Evolutionary conservation across 495 filamentous ascomycete genomes (phyloP), one percentile per base, ranked within the genome.

Genomic region (Ramalina intermedia): DNA sequence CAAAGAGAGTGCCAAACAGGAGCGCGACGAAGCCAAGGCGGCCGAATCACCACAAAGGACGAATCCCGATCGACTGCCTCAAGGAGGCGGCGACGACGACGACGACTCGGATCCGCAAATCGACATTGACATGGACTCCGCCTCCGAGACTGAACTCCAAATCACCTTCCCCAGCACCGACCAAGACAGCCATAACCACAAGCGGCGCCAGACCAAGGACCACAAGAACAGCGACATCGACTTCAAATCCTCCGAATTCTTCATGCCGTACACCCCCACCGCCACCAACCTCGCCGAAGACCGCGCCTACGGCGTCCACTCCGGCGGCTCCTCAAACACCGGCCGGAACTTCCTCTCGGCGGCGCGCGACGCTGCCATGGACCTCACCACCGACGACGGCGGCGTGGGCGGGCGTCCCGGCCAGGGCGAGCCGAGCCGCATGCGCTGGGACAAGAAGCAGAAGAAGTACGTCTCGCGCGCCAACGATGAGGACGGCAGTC

Each of bases 391-490:
- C 54, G 87, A 94, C 65, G 91, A 96, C 48, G 82, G 84, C 7
- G 74, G 74, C 37, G 27, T 29, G 6, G 1, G 27, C 3, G 29
- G 29, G 6, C 29, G 29, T 33, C 12, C 82, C 80, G 49, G 73
- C 9, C 89, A 93, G 59, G 87, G 72, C 37, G 79, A 84, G 57
- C 78, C 84, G 1, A 75, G 77, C 18, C 76, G 78, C 58, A 62
- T 68, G 12, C 78, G 89, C 47, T 98, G 91, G 91, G 91, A 98
- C 69, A 94, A 95, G 74, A 89, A 91, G 58, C 76, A 80, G 56
- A 90, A 84, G 66, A 96, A 96, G 67, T 98, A 96, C 66, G 90
- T 98, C 6, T 67, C 82, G 2, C 74, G 81, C 23, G 80, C 78
- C 51, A 95, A 96, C 71, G 91, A 96, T 64, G 85, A 93, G 58